Conservation (phyloP, 495 filamentous ascomycete genomes). For the Oidiodendron maius region DNA sequence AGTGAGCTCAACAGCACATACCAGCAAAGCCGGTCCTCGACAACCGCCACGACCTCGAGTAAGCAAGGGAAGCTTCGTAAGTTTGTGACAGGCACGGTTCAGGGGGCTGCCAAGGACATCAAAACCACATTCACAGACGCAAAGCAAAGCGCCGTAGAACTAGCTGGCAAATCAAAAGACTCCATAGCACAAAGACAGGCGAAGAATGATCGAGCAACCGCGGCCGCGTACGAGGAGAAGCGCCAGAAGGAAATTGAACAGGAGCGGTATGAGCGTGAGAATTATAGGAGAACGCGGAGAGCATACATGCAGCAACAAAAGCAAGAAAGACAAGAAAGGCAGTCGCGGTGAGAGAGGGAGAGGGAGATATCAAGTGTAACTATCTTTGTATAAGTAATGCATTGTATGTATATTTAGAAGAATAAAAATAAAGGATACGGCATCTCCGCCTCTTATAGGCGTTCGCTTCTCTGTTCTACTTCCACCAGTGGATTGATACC, state of each 20-base stretch:
- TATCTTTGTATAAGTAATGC: too few relatives aligned
- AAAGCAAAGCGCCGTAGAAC: not conserved
- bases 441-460: too few relatives aligned
- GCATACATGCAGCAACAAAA: too few relatives aligned
- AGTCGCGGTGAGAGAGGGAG: too few relatives aligned
- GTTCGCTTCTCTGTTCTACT: too few relatives aligned
- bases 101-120: not conserved
- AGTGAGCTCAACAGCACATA: conserved; percentile 9
- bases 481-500: too few relatives aligned
- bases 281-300: not conserved
- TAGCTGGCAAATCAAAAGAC: not conserved
- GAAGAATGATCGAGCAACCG: not conserved
- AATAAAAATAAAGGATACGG: too few relatives aligned
- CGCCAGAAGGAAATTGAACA: not conserved
- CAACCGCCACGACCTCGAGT: not conserved
- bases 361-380: too few relatives aligned
- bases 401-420: too few relatives aligned
- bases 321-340: too few relatives aligned
- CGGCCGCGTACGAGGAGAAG: not conserved
- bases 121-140: not conserved
- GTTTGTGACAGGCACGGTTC: not conserved
- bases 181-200: not conserved
- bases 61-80: not conserved
- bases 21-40: conserved; percentile 1
- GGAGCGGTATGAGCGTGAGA: not conserved